Evolutionary conservation across 495 filamentous ascomycete species (phyloP), one percentile per base, ranked within the genome.

Genomic region (Apiosordaria backusii): DNA sequence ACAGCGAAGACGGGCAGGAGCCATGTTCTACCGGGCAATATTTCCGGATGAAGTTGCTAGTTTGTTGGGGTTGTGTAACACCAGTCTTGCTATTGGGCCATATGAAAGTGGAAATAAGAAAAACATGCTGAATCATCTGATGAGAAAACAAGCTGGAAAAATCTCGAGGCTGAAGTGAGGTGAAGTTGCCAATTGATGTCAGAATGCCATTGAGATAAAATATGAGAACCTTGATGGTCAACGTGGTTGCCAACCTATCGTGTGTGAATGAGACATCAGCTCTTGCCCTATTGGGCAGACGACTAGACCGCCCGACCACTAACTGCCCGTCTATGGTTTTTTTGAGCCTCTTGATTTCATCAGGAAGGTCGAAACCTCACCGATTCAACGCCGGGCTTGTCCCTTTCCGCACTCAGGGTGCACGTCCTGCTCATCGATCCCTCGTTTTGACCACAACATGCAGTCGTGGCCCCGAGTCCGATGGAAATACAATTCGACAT

Each of bases 181-280:
- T 29, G 27, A 7, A 29, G 35, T 45, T 13, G 35, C 35, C 3
- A 29, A 3, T 29, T 45, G 35, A 13, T n/a, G n/a, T n/a, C n/a
- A n/a, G n/a, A n/a, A n/a, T n/a, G n/a, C n/a, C n/a, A n/a, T n/a
- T n/a, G n/a, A n/a, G n/a, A n/a, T n/a, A n/a, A n/a, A n/a, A n/a
- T n/a, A 27, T 53, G 57, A 52, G 63, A 60, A 60, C 55, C 55
- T 60, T 65, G 63, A 52, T 64, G 62, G 52, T 16, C 40, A 27
- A 52, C 57, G 35, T 60, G 63, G 63, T 65, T 65, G 63, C 40
- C 22, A 45, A 15, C 35, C 35, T 45, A 15, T 45, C 35, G 35
- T 45, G 35, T 45, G 9, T 13, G 16, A 18, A 45, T 45, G 35
- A 18, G 35, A 45, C 35, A 45, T 45, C 35, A 45, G 35, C 35